Conservation (phyloP, 768 basidiomycete species). For the Baorangia bicolor region DNA sequence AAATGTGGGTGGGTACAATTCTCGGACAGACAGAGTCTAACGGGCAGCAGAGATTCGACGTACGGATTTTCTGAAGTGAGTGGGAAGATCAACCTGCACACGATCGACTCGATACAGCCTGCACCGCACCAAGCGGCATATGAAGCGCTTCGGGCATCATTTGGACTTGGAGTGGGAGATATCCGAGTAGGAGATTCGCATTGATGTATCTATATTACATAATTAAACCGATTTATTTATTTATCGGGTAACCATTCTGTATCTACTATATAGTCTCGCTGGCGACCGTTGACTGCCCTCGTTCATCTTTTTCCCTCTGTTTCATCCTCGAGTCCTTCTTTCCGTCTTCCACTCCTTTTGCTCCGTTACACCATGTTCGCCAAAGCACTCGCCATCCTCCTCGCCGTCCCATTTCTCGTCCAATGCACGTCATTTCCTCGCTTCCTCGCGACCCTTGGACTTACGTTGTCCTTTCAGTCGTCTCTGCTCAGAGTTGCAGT, state of each 20-base stretch:
- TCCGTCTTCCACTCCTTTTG: conserved; percentile 16
- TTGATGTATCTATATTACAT: conserved; percentile 10
- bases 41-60: conserved; percentile 54
- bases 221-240: not conserved
- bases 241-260: conserved; percentile 2
- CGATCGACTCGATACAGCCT: conserved; percentile 74
- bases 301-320: not conserved
- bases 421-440: conserved; percentile 35
- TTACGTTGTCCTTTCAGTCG: conserved; percentile 17
- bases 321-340: conserved; percentile 15
- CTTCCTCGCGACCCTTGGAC: not conserved
- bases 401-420: conserved; percentile 47
- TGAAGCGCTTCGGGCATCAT: conserved; percentile 49
- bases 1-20: conserved; percentile 49
- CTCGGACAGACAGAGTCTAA: not conserved
- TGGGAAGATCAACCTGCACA: conserved; percentile 64
- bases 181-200: conserved; percentile 12
- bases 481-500: conserved; percentile 41
- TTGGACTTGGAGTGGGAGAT: conserved; percentile 22
- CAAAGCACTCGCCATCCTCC: conserved; percentile 38
- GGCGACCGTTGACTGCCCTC: not conserved
- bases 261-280: conserved; percentile 3
- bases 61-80: conserved; percentile 69
- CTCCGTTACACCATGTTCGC: conserved; percentile 35
- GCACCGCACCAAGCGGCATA: conserved; percentile 73